Conservation (phyloP, 2,329 filamentous ascomycete species). For the Trichoderma lentiforme region DNA sequence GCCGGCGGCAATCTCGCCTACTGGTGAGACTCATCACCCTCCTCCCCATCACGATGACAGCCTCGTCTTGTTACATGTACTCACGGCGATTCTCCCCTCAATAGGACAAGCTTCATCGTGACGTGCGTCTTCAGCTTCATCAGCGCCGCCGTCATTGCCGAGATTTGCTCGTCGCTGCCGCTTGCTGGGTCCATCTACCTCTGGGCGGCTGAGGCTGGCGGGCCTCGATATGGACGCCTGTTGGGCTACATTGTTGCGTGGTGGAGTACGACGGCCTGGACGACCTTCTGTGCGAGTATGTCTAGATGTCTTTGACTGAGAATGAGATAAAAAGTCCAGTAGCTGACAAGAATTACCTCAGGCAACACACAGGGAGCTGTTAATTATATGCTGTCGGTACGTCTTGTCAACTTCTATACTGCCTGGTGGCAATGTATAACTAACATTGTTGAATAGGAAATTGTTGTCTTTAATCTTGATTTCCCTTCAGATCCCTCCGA, state of each 20-base stretch:
- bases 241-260: conserved; percentile 61
- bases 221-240: conserved; percentile 51
- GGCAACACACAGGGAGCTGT: conserved; percentile 49
- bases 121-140: conserved; percentile 60
- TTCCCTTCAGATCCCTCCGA: conserved; percentile 51
- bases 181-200: conserved; percentile 59
- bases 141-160: conserved; percentile 57
- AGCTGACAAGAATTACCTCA: conserved; percentile 18
- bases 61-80: background rate
- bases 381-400: conserved; percentile 51
- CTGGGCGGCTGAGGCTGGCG: conserved; percentile 59
- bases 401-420: conserved; percentile 18
- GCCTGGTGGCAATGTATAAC: background rate
- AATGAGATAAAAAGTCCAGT: conserved; percentile 6
- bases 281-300: conserved; percentile 51
- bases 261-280: conserved; percentile 63
- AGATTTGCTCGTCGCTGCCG: conserved; percentile 58
- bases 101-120: conserved; percentile 58
- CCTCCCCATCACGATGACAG: background rate
- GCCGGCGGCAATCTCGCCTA: conserved; percentile 60
- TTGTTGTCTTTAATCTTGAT: conserved; percentile 53
- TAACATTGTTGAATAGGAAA: conserved; percentile 40
- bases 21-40: conserved; percentile 39
- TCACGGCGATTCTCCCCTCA: background rate
- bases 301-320: conserved; percentile 19